These are phyloP conservation scores for Gossypium ekmanianum DNA, from an alignment of 345 rosid species.

Conservation along the genomic window DNA sequence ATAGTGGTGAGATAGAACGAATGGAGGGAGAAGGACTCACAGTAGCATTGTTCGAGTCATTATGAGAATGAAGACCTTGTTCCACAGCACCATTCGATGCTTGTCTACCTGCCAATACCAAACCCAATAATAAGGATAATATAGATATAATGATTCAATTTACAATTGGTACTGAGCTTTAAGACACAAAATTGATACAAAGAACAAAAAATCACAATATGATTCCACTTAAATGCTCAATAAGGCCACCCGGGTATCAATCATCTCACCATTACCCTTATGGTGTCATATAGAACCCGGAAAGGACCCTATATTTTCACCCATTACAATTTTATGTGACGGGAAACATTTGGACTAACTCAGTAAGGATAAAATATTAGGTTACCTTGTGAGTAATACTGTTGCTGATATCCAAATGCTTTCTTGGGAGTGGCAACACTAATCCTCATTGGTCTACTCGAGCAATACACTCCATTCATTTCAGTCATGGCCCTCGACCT, in stretches of 20 bases:
- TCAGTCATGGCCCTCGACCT: slow-evolving; percentile 81
- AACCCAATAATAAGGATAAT: slow-evolving; percentile 38
- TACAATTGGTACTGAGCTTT: slow-evolving; percentile 18
- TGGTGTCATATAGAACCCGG: not conserved
- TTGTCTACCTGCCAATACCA: slow-evolving; percentile 79
- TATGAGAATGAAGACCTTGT: slow-evolving; percentile 63
- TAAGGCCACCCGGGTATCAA: not conserved
- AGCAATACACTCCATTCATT: slow-evolving; percentile 89
- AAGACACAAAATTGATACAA: not conserved
- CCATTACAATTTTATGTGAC: not conserved
- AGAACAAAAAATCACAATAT: not conserved
- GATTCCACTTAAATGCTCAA: too few species aligned
- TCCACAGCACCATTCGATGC: slow-evolving; percentile 52
- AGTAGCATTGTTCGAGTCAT: slow-evolving; percentile 71
- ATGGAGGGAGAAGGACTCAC: slow-evolving; percentile 46
- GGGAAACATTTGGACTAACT: slow-evolving; percentile 10
- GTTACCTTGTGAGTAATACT: slow-evolving; percentile 85
- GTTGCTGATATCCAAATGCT: slow-evolving; percentile 71
- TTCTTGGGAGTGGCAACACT: slow-evolving; percentile 91
- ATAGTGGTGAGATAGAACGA: not conserved
- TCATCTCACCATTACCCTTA: not conserved
- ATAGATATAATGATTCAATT: slow-evolving; percentile 13
- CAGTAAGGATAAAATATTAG: not conserved
- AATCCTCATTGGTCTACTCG: slow-evolving; percentile 82
- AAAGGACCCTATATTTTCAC: not conserved